phyloP scores from a whole-genome alignment of 2,329 filamentous ascomycete species.

The Sphaerostilbella broomeana region DNA sequence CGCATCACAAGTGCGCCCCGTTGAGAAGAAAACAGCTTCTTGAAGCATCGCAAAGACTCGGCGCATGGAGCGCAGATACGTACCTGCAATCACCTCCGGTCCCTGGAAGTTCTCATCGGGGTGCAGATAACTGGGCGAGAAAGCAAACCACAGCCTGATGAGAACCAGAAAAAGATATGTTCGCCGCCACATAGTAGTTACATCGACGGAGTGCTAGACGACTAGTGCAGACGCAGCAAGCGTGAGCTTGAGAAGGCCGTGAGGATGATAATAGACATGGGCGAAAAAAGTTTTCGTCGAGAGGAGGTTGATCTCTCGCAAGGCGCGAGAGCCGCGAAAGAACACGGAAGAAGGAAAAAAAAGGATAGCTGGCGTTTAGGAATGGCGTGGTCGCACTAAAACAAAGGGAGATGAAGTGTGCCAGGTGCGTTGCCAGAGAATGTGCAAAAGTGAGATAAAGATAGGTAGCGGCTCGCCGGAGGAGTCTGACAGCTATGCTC shows the following conservation, averaged over 20 bases:
- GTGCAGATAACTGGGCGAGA: slow-evolving; percentile 93
- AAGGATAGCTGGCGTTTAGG: slow-evolving; percentile 5
- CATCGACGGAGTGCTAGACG: slow-evolving; percentile 13
- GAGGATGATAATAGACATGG: slow-evolving; percentile 15
- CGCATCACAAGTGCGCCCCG: too few relatives aligned
- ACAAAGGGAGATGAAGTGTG: background rate
- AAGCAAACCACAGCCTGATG: slow-evolving; percentile 86
- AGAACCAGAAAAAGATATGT: slow-evolving; percentile 78
- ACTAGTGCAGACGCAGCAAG: slow-evolving; percentile 19
- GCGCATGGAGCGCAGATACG: slow-evolving; percentile 25
- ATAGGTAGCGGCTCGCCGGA: too few relatives aligned
- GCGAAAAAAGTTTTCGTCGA: slow-evolving; percentile 8
- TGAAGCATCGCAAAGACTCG: background rate
- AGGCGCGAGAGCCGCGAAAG: background rate
- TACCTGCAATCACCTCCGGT: slow-evolving; percentile 94
- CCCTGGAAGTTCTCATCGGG: slow-evolving; percentile 99
- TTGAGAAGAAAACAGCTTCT: too few relatives aligned
- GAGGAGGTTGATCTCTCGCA: background rate
- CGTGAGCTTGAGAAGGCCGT: slow-evolving; percentile 19
- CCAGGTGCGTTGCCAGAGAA: background rate
- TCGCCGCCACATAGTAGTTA: slow-evolving; percentile 86
- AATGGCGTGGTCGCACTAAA: slow-evolving; percentile 8
- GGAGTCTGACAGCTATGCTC: background rate
- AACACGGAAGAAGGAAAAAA: background rate
- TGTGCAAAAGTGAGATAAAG: background rate